phyloP scores from a whole-genome alignment of 208 protist genomes.

The Acanthamoeba culbertsoni region DNA sequence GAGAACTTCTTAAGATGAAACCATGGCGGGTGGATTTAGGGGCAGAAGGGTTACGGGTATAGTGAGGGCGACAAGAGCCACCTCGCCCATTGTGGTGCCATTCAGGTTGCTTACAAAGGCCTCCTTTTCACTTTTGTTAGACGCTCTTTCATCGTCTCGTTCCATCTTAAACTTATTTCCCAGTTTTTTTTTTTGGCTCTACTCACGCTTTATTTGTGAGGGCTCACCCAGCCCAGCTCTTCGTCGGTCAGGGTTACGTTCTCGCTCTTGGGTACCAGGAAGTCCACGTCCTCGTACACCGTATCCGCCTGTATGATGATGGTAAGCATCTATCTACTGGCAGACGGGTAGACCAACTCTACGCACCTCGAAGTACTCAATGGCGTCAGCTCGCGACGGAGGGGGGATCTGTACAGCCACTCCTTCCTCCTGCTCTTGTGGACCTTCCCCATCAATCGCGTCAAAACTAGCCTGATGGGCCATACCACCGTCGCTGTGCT shows the following conservation, averaged over 20 bases:
- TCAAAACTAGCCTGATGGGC: not conserved
- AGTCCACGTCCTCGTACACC: not conserved
- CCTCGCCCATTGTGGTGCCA: constrained; percentile 44
- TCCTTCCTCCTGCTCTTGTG: not conserved
- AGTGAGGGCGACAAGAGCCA: not conserved
- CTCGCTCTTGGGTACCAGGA: too few species aligned
- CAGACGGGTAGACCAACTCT: not conserved
- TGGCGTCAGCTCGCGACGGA: not conserved
- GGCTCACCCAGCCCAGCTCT: too few species aligned
- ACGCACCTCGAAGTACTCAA: not conserved
- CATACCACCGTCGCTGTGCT: not conserved
- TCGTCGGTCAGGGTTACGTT: too few species aligned
- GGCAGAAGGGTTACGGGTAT: not conserved
- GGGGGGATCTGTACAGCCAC: not conserved
- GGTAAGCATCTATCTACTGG: not conserved
- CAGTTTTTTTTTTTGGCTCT: too few species aligned
- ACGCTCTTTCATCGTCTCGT: not conserved
- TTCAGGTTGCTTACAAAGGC: not conserved
- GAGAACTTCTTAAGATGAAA: not conserved
- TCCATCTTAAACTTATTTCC: not conserved
- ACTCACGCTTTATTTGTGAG: too few species aligned
- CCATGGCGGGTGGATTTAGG: not conserved
- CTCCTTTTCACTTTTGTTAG: constrained; percentile 28
- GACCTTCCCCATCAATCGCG: not conserved
- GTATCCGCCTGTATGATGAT: not conserved